Base-by-base conservation (phyloP, 2,329 filamentous ascomycete genomes). In the Colletotrichum endophyticum region DNA sequence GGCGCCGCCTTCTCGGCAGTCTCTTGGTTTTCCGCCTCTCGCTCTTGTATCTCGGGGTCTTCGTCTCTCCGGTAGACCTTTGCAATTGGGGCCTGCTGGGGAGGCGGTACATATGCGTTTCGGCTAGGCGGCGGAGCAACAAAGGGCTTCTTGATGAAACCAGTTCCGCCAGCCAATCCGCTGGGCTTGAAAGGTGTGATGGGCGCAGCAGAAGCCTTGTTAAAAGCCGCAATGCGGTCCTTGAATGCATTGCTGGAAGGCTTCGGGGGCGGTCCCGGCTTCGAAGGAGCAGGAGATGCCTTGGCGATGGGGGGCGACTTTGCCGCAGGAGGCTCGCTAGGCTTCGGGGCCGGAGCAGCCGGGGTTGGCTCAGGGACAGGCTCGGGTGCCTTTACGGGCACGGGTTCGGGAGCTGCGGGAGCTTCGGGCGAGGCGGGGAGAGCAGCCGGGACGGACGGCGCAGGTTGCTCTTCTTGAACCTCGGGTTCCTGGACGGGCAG, bases 161-260 rank as follows among this genome's bases (percentile, higher is more conserved):
- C 90, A 78, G 90, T 89, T 64, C 90, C 88, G 75, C 89, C 89
- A 34, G 90, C 87, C 30, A 94, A 86, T 3, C 92, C 92, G 76
- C 90, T 89, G 25, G 96, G 95, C 83, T 98, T 98, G 87, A 98
- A 96, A 2, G 97, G 97, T n/a, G 95, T 92, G 76, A 97, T 89
- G 11, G 97, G 97, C 4, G 96, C 92, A 8, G 96, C 95, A 49
- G 95, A 92, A 61, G 95, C 89, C 84, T 96, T 97, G 86, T 99
- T 99, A 88, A 99, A 99, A 61, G 97, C 96, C 39, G 97, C 97
- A 83, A 99, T 98, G 78, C 97, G 95, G 86, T 99, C 97, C 83
- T 92, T 96, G 88, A 99, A 99, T 3, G 97, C 95, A 81, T 91
- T 95, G 62, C 88, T 89, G 13, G 85, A 84, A 32, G 96, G 95